Evolutionary conservation across 495 filamentous ascomycete species (phyloP), one percentile per base, ranked within the genome.

Genomic region (Xylaria palmicola): DNA sequence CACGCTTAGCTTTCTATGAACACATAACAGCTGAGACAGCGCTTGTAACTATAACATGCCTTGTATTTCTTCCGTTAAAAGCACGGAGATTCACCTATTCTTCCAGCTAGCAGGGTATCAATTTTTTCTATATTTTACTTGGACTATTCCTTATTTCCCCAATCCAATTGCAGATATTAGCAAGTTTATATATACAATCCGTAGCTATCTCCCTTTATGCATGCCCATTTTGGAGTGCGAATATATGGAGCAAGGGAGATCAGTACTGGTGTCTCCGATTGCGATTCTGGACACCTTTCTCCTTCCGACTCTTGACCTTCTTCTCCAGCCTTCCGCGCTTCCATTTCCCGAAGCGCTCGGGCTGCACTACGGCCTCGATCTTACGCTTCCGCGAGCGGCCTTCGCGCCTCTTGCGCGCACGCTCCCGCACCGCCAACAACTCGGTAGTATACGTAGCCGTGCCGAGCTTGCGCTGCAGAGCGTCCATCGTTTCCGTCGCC

Each of bases 281-380:
- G 69, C 86, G 84, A 73, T 88, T 81, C 73, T 88, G 86, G 65
- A 73, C 67, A 0, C 88, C 86, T 74, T 82, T 90, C 74, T 89
- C 90, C 77, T 90, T 93, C 70, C 90, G 84, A 77, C 85, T 87
- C 64, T 85, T 88, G 73, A 86, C 92, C 82, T 93, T 92, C 77
- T 86, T 87, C 66, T 93, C 92, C 59, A 88, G 86, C 77, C 89
- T 93, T 75, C 86, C 89, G 74, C 83, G 85, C 86, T 98, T 98
- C 65, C 88, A 85, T 67, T 80, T 79, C 10, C 86, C 90, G 59
- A 83, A 83, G 65, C 79, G 86, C 78, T 97, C 91, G 9, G 94
- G 93, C 60, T 88, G 84, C 27, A 80, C 82, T 19, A 98, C 87
- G 27, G 89, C 88, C 67, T 93, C 92, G 59, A 97, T 88, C 69